These are phyloP conservation scores for Euphorbia peplus DNA, from an alignment of 345 rosid species.

Conservation along the genomic window DNA sequence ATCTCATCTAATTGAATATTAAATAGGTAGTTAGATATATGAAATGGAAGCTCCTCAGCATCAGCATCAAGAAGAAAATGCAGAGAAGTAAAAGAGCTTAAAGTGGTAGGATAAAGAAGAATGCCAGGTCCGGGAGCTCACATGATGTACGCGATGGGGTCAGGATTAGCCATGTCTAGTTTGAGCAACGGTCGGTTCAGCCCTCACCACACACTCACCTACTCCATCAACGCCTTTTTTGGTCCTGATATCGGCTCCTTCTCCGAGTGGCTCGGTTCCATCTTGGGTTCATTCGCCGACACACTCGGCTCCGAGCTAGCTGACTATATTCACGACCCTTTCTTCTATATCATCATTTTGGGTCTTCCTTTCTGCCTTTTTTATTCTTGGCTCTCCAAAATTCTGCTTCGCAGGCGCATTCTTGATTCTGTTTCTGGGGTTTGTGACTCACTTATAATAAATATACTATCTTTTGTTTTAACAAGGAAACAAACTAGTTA, in stretches of 20 bases:
- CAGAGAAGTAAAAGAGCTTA: background rate
- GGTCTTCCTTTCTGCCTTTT: constrained; percentile 51
- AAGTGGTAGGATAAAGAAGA: too few relatives aligned
- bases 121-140: constrained; percentile 83
- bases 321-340: constrained; percentile 53
- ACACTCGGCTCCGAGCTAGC: constrained; percentile 34
- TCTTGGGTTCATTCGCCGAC: constrained; percentile 25
- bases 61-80: too few relatives aligned
- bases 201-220: constrained; percentile 55
- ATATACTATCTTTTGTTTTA: background rate
- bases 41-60: too few relatives aligned
- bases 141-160: constrained; percentile 63
- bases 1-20: too few relatives aligned
- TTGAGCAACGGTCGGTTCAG: constrained; percentile 50
- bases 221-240: constrained; percentile 66
- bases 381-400: constrained; percentile 46
- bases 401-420: constrained; percentile 37
- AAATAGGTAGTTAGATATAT: too few relatives aligned
- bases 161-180: constrained; percentile 47
- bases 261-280: constrained; percentile 61
- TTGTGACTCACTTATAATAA: too few relatives aligned
- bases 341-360: constrained; percentile 48
- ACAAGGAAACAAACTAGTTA: too few relatives aligned
- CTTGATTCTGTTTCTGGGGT: constrained; percentile 64
- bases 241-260: constrained; percentile 77